Evolutionary conservation across 2,329 filamentous ascomycete species (phyloP), one percentile per base, ranked within the genome.

Genomic region (Penicillium carneum): DNA sequence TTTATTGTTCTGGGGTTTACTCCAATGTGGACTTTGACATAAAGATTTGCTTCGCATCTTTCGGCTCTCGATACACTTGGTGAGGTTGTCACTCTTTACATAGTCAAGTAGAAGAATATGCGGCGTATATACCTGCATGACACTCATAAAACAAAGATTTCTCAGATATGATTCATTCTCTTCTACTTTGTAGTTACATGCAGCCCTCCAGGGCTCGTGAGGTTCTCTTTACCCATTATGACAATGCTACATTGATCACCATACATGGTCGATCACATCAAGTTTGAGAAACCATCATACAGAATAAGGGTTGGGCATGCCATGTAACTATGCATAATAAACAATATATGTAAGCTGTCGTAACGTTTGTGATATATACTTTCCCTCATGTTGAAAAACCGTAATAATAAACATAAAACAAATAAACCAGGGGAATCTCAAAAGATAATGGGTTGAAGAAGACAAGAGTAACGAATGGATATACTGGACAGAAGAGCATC

Each of bases 391-490:
- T 50, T 60, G 18, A 51, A 60, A 57, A 64, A 64, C 55, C 66
- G 39, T 69, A 69, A 63, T 63, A 53, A 36, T 56, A 49, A 53
- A 31, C 55, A 61, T 59, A 60, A 62, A 39, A 41, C 43, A 54
- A 54, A 46, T 39, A 52, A 34, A 47, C 1, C 42, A 57, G 68
- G 68, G 68, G 63, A 67, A 70, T 70, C 68, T 70, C 65, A 63
- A 63, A 54, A 61, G 48, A 50, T n/a, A 49, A 45, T 6, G 48
- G 42, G 59, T 57, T 3, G 34, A 38, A 14, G 42, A 69, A 62
- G 29, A 50, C 59, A 59, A 58, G 57, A 62, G 62, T 33, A 56
- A 47, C 48, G 62, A 67, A 68, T 61, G 68, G 61, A 68, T 68
- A 48, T 62, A 66, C 57, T 59, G 51, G 54, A 63, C 57, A 63